Conservation (phyloP, 2,329 filamentous ascomycete species). For the Colletotrichum sp. region DNA sequence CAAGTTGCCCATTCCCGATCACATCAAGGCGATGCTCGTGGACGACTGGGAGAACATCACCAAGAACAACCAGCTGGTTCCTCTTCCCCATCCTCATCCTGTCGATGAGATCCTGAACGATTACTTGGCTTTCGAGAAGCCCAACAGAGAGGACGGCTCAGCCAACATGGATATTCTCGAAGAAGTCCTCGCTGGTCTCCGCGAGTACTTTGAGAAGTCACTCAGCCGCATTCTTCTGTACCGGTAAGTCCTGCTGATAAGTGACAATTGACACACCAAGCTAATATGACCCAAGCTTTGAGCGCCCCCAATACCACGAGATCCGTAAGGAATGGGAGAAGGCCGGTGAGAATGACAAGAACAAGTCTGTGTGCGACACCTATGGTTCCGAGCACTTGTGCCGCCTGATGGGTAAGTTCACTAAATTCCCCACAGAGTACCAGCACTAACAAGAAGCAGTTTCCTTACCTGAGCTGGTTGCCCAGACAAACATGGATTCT, state of each 20-base stretch:
- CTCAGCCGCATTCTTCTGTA: conserved; percentile 91
- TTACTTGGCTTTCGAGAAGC: conserved; percentile 75
- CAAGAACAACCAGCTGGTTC: conserved; percentile 89
- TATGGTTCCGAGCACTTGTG: conserved; percentile 94
- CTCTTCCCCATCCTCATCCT: conserved; percentile 78
- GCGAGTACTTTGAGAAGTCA: conserved; percentile 92
- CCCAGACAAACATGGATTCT: conserved; percentile 97
- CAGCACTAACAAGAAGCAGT: conserved; percentile 57
- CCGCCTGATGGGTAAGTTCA: conserved; percentile 79
- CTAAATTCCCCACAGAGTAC: not conserved
- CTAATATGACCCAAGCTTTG: conserved; percentile 65
- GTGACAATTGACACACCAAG: not conserved
- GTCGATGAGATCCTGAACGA: conserved; percentile 81
- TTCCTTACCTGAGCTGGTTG: conserved; percentile 88
- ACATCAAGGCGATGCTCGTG: conserved; percentile 89
- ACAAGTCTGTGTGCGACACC: conserved; percentile 77
- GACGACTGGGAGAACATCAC: conserved; percentile 99
- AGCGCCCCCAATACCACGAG: conserved; percentile 86
- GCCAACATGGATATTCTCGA: conserved; percentile 85
- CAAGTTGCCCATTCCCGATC: conserved; percentile 84
- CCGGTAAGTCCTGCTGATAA: conserved; percentile 44
- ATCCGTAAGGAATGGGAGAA: conserved; percentile 74
- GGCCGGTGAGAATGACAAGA: conserved; percentile 66
- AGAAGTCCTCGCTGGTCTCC: conserved; percentile 84
- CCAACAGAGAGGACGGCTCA: conserved; percentile 68